These are phyloP conservation scores for Incumbomyces delicatus DNA, from an alignment of 2,329 filamentous ascomycete genomes.

Conservation along the genomic window DNA sequence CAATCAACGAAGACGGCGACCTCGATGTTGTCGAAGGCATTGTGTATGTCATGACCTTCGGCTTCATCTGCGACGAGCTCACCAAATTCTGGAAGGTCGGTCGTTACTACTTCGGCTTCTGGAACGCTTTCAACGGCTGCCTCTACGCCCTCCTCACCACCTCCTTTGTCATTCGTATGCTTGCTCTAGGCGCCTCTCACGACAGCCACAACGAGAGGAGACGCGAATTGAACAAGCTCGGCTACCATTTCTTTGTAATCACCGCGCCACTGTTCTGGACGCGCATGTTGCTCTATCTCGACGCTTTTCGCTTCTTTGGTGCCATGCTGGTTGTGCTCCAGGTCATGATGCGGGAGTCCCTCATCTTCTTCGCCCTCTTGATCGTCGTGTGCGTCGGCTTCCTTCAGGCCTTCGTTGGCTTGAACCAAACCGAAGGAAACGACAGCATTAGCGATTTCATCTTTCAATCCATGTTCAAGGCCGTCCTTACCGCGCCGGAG, in stretches of 20 bases:
- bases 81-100: slow-evolving; percentile 92
- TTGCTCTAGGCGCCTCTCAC: slow-evolving; percentile 59
- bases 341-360: slow-evolving; percentile 84
- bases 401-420: slow-evolving; percentile 71
- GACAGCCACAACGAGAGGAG: slow-evolving; percentile 43
- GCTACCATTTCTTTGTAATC: slow-evolving; percentile 91
- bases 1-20: slow-evolving; percentile 75
- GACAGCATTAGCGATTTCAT: slow-evolving; percentile 37
- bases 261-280: slow-evolving; percentile 95
- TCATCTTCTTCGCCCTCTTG: slow-evolving; percentile 93
- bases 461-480: slow-evolving; percentile 62
- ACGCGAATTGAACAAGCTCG: slow-evolving; percentile 61
- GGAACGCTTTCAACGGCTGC: slow-evolving; percentile 87
- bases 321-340: slow-evolving; percentile 97
- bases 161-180: slow-evolving; percentile 68
- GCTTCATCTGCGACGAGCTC: slow-evolving; percentile 79
- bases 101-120: slow-evolving; percentile 82
- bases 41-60: slow-evolving; percentile 83
- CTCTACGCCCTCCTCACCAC: slow-evolving; percentile 70
- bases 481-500: slow-evolving; percentile 83
- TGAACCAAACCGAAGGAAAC: slow-evolving; percentile 72
- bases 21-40: slow-evolving; percentile 74
- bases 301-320: slow-evolving; percentile 90
- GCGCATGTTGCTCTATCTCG: slow-evolving; percentile 81
- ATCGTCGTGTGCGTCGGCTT: slow-evolving; percentile 69